Evolutionary conservation across 2,329 filamentous ascomycete species (phyloP).

Genomic region (Penicillium hesseltinei): DNA sequence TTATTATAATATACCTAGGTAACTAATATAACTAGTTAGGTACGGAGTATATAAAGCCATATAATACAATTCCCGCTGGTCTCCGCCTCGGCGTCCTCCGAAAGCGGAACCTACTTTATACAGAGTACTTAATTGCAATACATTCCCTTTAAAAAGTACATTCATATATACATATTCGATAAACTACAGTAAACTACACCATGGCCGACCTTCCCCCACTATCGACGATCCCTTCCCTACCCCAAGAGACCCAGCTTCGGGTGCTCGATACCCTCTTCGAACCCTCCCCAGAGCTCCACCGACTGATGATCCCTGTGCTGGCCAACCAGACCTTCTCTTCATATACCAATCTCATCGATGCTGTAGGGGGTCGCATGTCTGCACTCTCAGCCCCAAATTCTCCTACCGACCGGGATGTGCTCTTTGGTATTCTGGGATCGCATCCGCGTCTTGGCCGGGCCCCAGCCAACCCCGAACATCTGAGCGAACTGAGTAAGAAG

Average conservation of each 20-base stretch:
- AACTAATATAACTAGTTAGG: no score
- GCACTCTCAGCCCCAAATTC: conserved; percentile 55
- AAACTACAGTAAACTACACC: neutral
- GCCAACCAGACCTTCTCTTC: conserved; percentile 58
- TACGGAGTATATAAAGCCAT: no score
- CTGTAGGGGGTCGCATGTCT: conserved; percentile 63
- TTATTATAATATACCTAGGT: no score
- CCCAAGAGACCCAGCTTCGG: conserved; percentile 52
- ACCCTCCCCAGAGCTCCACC: conserved; percentile 71
- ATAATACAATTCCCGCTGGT: conserved; percentile 5
- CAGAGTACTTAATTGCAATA: neutral
- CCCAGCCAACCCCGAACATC: conserved; percentile 53
- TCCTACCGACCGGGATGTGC: conserved; percentile 52
- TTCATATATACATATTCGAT: neutral
- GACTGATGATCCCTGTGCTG: conserved; percentile 68
- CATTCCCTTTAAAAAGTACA: neutral
- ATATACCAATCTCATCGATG: conserved; percentile 68
- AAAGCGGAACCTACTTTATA: conserved; percentile 5
- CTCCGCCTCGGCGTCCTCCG: conserved; percentile 23
- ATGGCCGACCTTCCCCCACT: conserved; percentile 56
- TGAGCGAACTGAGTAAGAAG: conserved; percentile 70
- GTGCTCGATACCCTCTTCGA: conserved; percentile 81
- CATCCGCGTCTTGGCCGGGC: conserved; percentile 77
- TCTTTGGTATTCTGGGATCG: conserved; percentile 72
- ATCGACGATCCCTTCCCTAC: conserved; percentile 54